Evolutionary conservation across 2,329 filamentous ascomycete genomes (phyloP).

Genomic region (Gnomoniopsis sp.): DNA sequence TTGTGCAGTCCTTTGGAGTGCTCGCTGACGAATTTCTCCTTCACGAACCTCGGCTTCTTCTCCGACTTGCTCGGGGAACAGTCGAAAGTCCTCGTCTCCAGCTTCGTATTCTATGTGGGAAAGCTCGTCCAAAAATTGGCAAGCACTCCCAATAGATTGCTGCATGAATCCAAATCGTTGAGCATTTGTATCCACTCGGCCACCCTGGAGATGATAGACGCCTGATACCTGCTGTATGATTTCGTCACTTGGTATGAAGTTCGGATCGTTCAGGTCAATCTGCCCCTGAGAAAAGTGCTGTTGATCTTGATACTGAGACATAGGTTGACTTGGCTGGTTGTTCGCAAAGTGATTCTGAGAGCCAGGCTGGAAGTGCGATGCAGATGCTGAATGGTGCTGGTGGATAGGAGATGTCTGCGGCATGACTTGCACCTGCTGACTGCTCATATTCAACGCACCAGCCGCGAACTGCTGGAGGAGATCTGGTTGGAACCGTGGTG

Average conservation of each 20-base stretch:
- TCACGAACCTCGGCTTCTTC: background rate
- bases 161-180: background rate
- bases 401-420: background rate
- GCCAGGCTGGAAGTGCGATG: background rate
- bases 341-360: background rate
- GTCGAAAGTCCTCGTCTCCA: too few species aligned
- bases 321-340: background rate
- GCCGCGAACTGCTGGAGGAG: background rate
- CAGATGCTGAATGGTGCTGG: background rate
- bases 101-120: background rate
- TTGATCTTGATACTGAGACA: background rate
- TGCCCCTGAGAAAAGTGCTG: background rate
- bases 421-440: background rate
- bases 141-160: background rate
- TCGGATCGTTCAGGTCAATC: background rate
- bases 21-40: background rate
- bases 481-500: background rate
- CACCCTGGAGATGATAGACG: background rate
- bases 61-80: background rate
- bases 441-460: background rate
- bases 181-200: background rate
- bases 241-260: background rate
- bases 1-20: background rate
- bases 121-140: background rate
- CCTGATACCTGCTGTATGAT: background rate